phyloP scores from a whole-genome alignment of 805 yeast species.

The Millerago galiae region DNA sequence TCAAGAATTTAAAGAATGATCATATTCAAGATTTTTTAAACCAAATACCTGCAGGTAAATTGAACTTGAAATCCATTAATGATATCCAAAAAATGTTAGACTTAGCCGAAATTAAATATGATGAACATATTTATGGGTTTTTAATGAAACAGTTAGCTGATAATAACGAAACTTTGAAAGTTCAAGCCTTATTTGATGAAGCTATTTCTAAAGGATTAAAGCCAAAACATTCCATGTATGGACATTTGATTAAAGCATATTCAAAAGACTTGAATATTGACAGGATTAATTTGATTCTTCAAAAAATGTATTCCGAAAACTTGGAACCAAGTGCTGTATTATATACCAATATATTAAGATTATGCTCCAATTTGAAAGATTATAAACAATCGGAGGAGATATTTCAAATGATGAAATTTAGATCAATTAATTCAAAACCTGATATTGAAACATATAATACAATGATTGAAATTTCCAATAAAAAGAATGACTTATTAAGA shows the following conservation, averaged over 20 bases:
- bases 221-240: constrained; percentile 34
- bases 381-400: constrained; percentile 59
- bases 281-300: constrained; percentile 14
- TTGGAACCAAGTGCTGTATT: constrained; percentile 38
- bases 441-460: constrained; percentile 62
- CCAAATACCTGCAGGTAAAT: constrained; percentile 31
- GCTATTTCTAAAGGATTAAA: constrained; percentile 19
- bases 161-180: constrained; percentile 20
- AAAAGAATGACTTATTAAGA: constrained; percentile 57
- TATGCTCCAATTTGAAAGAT: constrained; percentile 47
- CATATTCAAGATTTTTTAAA: constrained; percentile 31
- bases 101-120: constrained; percentile 24
- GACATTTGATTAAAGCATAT: constrained; percentile 35
- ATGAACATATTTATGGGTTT: constrained; percentile 28
- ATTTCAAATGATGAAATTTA: constrained; percentile 82
- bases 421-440: constrained; percentile 61
- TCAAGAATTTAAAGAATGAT: constrained; percentile 24
- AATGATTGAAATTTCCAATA: constrained; percentile 60
- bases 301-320: constrained; percentile 21
- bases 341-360: constrained; percentile 53
- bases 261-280: constrained; percentile 28
- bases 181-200: constrained; percentile 29
- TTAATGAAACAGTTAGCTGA: constrained; percentile 31
- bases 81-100: constrained; percentile 26
- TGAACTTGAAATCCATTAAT: constrained; percentile 24